Percentiles rank a stretch among this genome's conserved stretches.
phyloP scores from a whole-genome alignment of 495 filamentous ascomycete genomes.

The Aspergillus avenaceus region DNA sequence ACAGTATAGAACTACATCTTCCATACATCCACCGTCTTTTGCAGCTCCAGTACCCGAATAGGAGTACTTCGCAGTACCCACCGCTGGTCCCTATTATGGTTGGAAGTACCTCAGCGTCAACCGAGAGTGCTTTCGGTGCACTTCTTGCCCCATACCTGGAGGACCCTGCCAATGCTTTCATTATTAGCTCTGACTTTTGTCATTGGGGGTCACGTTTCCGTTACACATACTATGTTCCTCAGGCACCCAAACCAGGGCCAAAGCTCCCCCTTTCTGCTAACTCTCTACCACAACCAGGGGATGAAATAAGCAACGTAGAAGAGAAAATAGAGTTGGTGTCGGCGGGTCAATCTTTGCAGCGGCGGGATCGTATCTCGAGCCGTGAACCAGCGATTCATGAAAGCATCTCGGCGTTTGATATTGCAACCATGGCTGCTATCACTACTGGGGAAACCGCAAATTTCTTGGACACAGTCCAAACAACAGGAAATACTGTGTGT shows the following conservation, averaged over 20 bases:
- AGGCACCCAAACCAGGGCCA: slow-evolving; percentile 38
- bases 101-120: slow-evolving; percentile 61
- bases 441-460: slow-evolving; percentile 63
- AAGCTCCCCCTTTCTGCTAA: slow-evolving; percentile 37
- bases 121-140: slow-evolving; percentile 66
- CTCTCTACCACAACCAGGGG: slow-evolving; percentile 38
- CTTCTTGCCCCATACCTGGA: slow-evolving; percentile 76
- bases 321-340: slow-evolving; percentile 27
- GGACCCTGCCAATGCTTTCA: slow-evolving; percentile 73
- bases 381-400: slow-evolving; percentile 66
- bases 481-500: slow-evolving; percentile 89
- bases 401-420: slow-evolving; percentile 78
- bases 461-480: slow-evolving; percentile 64
- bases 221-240: slow-evolving; percentile 76
- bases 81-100: slow-evolving; percentile 84
- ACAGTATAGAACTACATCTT: slow-evolving; percentile 95
- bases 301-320: slow-evolving; percentile 18
- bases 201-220: slow-evolving; percentile 89
- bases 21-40: slow-evolving; percentile 88
- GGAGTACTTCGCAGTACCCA: slow-evolving; percentile 52
- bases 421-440: slow-evolving; percentile 76
- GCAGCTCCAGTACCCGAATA: slow-evolving; percentile 37
- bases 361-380: slow-evolving; percentile 33
- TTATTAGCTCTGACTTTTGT: slow-evolving; percentile 92
- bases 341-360: slow-evolving; percentile 35